Conservation (phyloP, 805 yeast genomes). For the Cyberlindnera japonica region DNA sequence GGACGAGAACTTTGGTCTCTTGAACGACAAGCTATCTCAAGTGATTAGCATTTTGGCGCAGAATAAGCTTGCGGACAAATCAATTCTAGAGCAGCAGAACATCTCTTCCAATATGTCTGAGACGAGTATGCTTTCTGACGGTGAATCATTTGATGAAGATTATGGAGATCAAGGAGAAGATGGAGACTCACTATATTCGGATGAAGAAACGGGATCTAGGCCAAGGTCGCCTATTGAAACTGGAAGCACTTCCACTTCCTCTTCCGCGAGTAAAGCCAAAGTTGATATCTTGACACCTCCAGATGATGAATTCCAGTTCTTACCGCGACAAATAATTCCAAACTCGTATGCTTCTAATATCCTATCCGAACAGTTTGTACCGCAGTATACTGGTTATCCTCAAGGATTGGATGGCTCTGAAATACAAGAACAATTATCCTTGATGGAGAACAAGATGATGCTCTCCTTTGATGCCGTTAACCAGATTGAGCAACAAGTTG, state of each 20-base stretch:
- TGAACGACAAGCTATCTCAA: constrained; percentile 14
- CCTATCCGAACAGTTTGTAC: background rate
- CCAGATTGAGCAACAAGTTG: constrained; percentile 1
- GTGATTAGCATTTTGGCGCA: constrained; percentile 13
- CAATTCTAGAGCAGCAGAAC: background rate
- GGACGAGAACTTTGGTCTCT: constrained; percentile 16
- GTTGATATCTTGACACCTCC: constrained; percentile 12
- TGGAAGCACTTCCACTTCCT: background rate
- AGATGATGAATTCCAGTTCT: constrained; percentile 13
- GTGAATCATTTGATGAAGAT: background rate
- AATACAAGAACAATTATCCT: constrained; percentile 5
- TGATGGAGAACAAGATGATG: constrained; percentile 13
- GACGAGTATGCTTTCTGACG: background rate
- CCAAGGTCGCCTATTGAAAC: constrained; percentile 6
- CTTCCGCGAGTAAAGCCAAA: background rate
- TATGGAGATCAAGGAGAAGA: constrained; percentile 6
- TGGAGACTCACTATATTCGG: constrained; percentile 1
- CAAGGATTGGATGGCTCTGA: background rate
- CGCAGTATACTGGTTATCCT: background rate
- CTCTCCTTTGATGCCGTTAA: constrained; percentile 6
- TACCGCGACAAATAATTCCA: constrained; percentile 36
- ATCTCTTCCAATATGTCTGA: background rate
- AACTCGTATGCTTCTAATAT: background rate
- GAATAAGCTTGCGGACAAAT: constrained; percentile 10
- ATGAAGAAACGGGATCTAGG: constrained; percentile 5